A percentile compares a stretch with the other conserved stretches of the same genome.
Conservation (phyloP, 768 basidiomycete genomes). For the Tylopilus plumbeoviolaceoides region DNA sequence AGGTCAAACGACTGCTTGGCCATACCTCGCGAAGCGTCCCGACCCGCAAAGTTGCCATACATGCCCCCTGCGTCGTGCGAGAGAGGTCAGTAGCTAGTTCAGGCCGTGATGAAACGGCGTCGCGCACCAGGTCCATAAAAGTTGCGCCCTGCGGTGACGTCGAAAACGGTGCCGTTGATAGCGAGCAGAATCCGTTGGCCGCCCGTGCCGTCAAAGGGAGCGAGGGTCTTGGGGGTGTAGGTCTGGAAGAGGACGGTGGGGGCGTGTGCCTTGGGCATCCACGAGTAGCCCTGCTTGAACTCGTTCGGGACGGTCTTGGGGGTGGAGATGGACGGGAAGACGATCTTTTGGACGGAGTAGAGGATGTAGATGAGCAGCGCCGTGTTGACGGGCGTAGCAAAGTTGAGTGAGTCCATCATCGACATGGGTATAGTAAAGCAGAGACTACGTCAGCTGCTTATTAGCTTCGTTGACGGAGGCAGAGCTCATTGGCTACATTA, state of each 20-base stretch:
- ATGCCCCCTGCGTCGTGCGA: conserved; percentile 63
- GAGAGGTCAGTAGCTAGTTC: neutral
- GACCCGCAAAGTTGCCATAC: conserved; percentile 96
- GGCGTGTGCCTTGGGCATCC: conserved; percentile 83
- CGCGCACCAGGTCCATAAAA: conserved; percentile 93
- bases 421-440: too few species aligned
- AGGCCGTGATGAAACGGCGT: neutral
- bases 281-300: conserved; percentile 84
- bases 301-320: conserved; percentile 54
- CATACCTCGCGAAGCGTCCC: conserved; percentile 96
- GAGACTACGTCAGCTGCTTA: too few species aligned
- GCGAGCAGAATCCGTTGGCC: conserved; percentile 77
- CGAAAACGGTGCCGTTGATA: conserved; percentile 86
- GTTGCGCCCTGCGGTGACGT: conserved; percentile 81
- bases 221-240: conserved; percentile 76
- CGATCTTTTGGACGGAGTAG: conserved; percentile 68
- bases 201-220: conserved; percentile 59
- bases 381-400: conserved; percentile 75
- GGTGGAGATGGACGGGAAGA: conserved; percentile 62
- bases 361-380: conserved; percentile 74
- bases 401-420: conserved; percentile 34
- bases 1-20: conserved; percentile 94
- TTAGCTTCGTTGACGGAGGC: too few species aligned
- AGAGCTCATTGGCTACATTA: too few species aligned
- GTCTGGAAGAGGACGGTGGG: conserved; percentile 72